Conservation (phyloP, 208 protist genomes). For the Trypanosoma brucei region DNA sequence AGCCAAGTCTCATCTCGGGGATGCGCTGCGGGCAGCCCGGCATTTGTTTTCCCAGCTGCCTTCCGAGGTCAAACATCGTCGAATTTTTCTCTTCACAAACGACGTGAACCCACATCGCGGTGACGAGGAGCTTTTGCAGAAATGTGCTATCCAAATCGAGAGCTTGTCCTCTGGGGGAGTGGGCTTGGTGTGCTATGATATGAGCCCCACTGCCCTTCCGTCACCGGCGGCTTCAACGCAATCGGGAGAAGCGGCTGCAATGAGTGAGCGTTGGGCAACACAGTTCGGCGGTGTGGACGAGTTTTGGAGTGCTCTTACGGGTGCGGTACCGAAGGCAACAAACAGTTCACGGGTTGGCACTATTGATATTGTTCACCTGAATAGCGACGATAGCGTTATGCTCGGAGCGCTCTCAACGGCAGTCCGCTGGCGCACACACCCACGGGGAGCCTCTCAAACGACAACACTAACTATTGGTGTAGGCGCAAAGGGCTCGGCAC, state of each 20-base stretch:
- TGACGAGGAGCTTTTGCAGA: constrained; percentile 24
- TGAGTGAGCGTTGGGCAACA: background rate
- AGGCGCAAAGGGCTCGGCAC: constrained; percentile 18
- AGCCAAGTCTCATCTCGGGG: constrained; percentile 27
- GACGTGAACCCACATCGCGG: constrained; percentile 59
- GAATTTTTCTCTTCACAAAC: constrained; percentile 86
- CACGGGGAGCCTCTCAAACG: constrained; percentile 42
- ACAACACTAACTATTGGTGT: constrained; percentile 40
- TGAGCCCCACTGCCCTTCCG: constrained; percentile 10
- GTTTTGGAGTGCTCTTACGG: constrained; percentile 12
- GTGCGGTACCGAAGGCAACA: background rate
- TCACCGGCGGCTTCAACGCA: background rate
- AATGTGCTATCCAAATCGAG: constrained; percentile 34
- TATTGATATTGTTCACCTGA: constrained; percentile 16
- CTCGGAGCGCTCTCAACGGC: constrained; percentile 31
- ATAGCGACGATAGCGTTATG: background rate
- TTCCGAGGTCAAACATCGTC: constrained; percentile 31
- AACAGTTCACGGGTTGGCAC: background rate
- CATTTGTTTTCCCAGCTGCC: constrained; percentile 51
- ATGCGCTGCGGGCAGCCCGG: constrained; percentile 66
- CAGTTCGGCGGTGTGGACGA: background rate
- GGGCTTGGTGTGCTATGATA: constrained; percentile 63
- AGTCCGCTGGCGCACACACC: constrained; percentile 38
- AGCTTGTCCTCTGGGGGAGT: constrained; percentile 52
- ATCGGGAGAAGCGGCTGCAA: background rate